A percentile compares a stretch with the other conserved stretches of the same genome.
phyloP scores from a whole-genome alignment of 2,329 filamentous ascomycete genomes.

The Xylariaceae sp. region DNA sequence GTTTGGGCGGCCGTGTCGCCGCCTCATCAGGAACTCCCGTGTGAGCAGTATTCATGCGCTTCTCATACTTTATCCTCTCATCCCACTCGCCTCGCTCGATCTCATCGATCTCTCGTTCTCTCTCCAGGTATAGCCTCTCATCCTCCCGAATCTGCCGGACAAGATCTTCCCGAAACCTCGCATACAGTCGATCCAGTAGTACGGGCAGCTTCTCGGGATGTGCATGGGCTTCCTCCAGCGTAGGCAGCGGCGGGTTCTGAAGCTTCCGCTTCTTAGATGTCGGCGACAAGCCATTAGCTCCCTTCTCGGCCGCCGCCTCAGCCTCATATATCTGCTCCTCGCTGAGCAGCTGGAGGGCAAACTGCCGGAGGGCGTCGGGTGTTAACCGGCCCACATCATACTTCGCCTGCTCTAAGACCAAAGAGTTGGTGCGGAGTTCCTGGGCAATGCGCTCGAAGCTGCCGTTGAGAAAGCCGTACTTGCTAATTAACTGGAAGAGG shows the following conservation, averaged over 20 bases:
- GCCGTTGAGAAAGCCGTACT: conserved; percentile 58
- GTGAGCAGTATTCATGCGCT: conserved; percentile 14
- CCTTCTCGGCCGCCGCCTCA: conserved; percentile 34
- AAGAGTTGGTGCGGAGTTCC: conserved; percentile 65
- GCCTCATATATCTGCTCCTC: conserved; percentile 61
- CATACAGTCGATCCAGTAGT: conserved; percentile 69
- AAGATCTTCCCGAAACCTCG: conserved; percentile 64
- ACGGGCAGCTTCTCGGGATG: conserved; percentile 64
- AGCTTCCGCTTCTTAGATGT: conserved; percentile 71
- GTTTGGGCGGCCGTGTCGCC: conserved; percentile 16
- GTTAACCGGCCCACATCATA: conserved; percentile 72
- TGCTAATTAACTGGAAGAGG: conserved; percentile 73
- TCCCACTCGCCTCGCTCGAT: conserved; percentile 52
- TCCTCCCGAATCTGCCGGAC: conserved; percentile 68
- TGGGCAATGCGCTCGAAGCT: conserved; percentile 70
- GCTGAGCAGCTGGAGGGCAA: conserved; percentile 70
- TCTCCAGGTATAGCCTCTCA: conserved; percentile 59
- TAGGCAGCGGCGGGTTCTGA: conserved; percentile 57
- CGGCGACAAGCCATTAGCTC: conserved; percentile 46
- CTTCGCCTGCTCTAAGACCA: conserved; percentile 62
- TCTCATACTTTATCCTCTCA: conserved; percentile 21
- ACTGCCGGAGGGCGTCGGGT: conserved; percentile 70
- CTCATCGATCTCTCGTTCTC: conserved; percentile 63
- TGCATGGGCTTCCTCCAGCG: conserved; percentile 60
- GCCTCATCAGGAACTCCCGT: conserved; percentile 16